Evolutionary conservation across 495 filamentous ascomycete genomes (phyloP).

Genomic region (Glonium stellatum): DNA sequence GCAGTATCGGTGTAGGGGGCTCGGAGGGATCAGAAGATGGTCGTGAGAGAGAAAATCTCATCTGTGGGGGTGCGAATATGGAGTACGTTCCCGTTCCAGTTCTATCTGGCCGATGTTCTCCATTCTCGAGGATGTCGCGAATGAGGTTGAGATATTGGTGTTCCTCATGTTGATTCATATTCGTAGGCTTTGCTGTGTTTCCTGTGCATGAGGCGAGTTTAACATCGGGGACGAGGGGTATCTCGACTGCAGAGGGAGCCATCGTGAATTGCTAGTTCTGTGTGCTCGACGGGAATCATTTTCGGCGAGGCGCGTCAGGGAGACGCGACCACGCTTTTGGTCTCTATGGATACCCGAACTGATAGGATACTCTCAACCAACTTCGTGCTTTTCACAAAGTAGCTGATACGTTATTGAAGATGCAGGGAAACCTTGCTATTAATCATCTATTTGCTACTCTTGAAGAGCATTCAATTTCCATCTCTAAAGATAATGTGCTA

Average conservation of each 20-base stretch:
- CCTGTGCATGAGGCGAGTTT: not conserved
- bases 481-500: conserved; percentile 31
- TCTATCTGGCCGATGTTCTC: conserved; percentile 75
- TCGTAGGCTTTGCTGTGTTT: not conserved
- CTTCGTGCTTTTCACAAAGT: too few relatives aligned
- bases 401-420: too few relatives aligned
- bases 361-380: not conserved
- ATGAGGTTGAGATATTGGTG: conserved; percentile 46
- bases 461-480: conserved; percentile 28
- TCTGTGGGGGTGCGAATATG: conserved; percentile 75
- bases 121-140: conserved; percentile 62
- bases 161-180: conserved; percentile 33
- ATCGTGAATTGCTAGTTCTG: conserved; percentile 6
- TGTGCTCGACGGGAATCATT: not conserved
- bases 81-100: conserved; percentile 90
- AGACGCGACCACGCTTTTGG: conserved; percentile 18
- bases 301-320: not conserved
- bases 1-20: conserved; percentile 56
- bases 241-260: conserved; percentile 13
- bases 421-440: conserved; percentile 12
- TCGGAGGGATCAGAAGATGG: conserved; percentile 36
- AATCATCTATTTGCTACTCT: conserved; percentile 33
- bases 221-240: not conserved
- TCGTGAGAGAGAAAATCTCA: conserved; percentile 76
- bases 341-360: not conserved